Base-by-base conservation (phyloP, 2,329 filamentous ascomycete species). In the Penicillium nordicum region DNA sequence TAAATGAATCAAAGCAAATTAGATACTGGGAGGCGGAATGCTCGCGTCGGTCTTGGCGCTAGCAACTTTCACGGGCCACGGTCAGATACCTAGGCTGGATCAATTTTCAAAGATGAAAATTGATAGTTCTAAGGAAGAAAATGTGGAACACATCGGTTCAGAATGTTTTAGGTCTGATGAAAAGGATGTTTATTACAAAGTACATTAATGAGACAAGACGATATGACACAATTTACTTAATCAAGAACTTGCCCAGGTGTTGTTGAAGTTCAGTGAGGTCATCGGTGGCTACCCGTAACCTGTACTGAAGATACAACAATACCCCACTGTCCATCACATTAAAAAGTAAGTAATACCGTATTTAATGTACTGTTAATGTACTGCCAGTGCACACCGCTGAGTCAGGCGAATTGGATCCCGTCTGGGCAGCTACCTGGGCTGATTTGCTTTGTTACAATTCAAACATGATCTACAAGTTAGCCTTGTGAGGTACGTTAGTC, bases 11-110 rank as follows among this genome's bases (percentile, higher is more conserved):
- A 36, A 57, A 60, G 60, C 38, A 59, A 57, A 56, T 46, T 36
- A 61, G 57, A 53, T 47, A 23, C 43, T 57, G 54, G 54, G 56
- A 55, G 54, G 53, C 55, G 61, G 59, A 65, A 65, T 58, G 58
- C 38, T 65, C 63, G 64, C 64, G 63, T 65, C 45, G 57, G 57
- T 47, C 60, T 66, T 64, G 64, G 62, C 64, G 44, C 57, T 65
- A 52, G 47, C 49, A 29, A 57, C 46, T 57, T 64, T 63, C 55
- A 63, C 63, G 63, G 58, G 55, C 53, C 61, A 56, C 60, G 57
- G 61, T 59, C 60, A 53, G 53, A 57, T 55, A 49, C 45, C 45
- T 50, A 47, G 27, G 36, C 27, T 50, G 10, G 52, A 18, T 37
- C 18, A 30, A 29, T 29, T 49, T 49, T 14, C 5, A 29, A 18